A percentile compares a stretch with the other conserved stretches of the same genome.
Conservation (phyloP, 1,284 basidiomycete species). For the Trichosporon inkin region DNA sequence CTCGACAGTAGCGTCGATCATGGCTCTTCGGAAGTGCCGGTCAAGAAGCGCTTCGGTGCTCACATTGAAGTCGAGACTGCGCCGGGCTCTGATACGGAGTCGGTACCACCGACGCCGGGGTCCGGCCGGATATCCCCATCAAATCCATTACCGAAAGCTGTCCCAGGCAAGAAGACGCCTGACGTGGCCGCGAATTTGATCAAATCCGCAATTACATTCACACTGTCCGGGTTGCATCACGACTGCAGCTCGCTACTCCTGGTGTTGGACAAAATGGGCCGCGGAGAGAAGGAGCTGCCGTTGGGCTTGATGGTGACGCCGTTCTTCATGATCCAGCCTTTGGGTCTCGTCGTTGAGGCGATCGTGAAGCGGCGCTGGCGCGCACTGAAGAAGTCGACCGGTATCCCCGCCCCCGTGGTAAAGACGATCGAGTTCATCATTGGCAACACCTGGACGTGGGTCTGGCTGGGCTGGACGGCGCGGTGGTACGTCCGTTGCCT, state of each 20-base stretch:
- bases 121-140: not conserved
- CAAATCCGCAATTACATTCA: conserved; percentile 42
- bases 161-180: conserved; percentile 1
- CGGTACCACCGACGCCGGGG: not conserved
- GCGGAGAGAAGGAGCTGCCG: conserved; percentile 10
- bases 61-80: not conserved
- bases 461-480: conserved; percentile 43
- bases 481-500: conserved; percentile 30
- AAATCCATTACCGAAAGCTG: not conserved
- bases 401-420: conserved; percentile 14
- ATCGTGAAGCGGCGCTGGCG: conserved; percentile 34
- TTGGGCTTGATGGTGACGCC: conserved; percentile 24
- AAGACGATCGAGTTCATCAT: conserved; percentile 32
- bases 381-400: conserved; percentile 3
- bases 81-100: not conserved
- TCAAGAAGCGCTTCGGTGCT: not conserved
- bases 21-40: not conserved
- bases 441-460: conserved; percentile 43
- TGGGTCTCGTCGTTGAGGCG: conserved; percentile 37
- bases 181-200: conserved; percentile 31
- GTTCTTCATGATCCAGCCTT: conserved; percentile 43
- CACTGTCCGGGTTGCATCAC: conserved; percentile 38
- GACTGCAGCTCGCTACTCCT: conserved; percentile 32
- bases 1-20: not conserved
- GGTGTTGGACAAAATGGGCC: conserved; percentile 21